Conservation (phyloP, 2,329 filamentous ascomycete species). For the Arthroderma uncinatum region DNA sequence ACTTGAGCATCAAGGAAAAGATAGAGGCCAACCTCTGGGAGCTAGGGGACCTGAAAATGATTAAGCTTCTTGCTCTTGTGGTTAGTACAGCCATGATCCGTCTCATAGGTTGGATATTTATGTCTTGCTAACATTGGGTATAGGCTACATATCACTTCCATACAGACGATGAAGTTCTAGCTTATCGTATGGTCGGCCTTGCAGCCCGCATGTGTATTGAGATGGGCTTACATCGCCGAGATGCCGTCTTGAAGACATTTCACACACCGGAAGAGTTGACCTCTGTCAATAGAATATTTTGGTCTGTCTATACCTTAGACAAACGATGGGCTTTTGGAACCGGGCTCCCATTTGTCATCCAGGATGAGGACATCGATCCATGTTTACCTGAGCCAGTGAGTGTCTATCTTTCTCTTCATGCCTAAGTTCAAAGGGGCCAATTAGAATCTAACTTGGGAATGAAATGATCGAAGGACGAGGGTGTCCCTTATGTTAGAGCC, state of each 20-base stretch:
- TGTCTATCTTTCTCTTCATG: not conserved
- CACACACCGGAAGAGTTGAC: slow-evolving; percentile 56
- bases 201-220: slow-evolving; percentile 69
- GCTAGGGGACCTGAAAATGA: slow-evolving; percentile 45
- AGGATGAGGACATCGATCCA: slow-evolving; percentile 76
- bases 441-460: not conserved
- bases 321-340: slow-evolving; percentile 83
- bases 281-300: slow-evolving; percentile 63
- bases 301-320: slow-evolving; percentile 77
- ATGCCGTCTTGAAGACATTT: slow-evolving; percentile 58
- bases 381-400: slow-evolving; percentile 65
- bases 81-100: slow-evolving; percentile 4
- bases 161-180: slow-evolving; percentile 70
- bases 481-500: slow-evolving; percentile 60
- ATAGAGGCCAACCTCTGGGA: slow-evolving; percentile 55
- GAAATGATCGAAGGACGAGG: slow-evolving; percentile 26
- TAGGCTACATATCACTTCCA: slow-evolving; percentile 72
- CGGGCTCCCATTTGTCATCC: slow-evolving; percentile 72
- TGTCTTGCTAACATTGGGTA: not conserved
- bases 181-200: slow-evolving; percentile 78
- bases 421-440: not conserved
- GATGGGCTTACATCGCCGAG: slow-evolving; percentile 69
- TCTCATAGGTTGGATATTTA: not conserved
- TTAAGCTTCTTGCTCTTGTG: slow-evolving; percentile 42
- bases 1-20: slow-evolving; percentile 60